phyloP scores from a whole-genome alignment of 2,329 filamentous ascomycete species.

The Chaetomium sp. region DNA sequence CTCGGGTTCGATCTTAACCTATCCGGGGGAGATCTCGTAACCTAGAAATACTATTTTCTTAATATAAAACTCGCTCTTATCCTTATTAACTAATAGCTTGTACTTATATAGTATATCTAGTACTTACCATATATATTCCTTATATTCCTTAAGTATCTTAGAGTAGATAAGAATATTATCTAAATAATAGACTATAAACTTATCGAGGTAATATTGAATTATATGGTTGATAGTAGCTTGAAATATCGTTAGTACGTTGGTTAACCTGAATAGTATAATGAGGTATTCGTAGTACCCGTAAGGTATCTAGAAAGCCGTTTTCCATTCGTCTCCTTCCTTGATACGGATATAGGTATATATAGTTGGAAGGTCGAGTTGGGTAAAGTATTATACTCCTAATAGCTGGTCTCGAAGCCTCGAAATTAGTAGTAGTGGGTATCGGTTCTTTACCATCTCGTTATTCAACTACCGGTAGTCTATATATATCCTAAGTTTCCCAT shows the following conservation, averaged over 20 bases:
- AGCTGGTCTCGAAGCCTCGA: no score
- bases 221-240: no score
- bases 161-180: conserved; percentile 2
- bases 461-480: not conserved
- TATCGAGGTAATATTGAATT: not conserved
- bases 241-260: no score
- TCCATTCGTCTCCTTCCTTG: not conserved
- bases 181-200: not conserved
- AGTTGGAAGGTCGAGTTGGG: no score
- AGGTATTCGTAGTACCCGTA: no score
- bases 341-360: not conserved
- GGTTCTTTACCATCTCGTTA: not conserved
- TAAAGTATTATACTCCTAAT: no score
- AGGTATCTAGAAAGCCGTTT: no score
- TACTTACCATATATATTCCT: not conserved
- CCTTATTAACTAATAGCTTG: not conserved
- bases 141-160: not conserved
- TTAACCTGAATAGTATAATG: no score
- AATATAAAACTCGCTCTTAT: not conserved
- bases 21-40: not conserved
- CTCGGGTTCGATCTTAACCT: no score
- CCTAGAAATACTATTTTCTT: not conserved
- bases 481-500: not conserved
- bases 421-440: no score
- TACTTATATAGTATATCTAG: not conserved